Conservation (phyloP, 2,329 filamentous ascomycete species). For the Pyrenophora graminea region DNA sequence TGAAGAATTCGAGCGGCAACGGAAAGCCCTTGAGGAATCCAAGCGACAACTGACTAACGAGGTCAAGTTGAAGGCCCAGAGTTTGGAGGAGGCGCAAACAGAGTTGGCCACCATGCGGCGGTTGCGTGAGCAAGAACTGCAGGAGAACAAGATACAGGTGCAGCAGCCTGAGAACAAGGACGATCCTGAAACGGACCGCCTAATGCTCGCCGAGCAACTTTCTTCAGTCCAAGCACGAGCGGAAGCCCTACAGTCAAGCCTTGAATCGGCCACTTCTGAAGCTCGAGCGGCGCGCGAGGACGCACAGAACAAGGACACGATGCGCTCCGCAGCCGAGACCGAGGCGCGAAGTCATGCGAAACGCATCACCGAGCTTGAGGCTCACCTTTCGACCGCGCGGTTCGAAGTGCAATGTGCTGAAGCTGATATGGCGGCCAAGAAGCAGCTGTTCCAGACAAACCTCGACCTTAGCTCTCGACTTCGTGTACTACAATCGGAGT, state of each 20-base stretch:
- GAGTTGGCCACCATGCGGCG: conserved; percentile 1
- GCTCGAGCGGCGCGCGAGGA: conserved; percentile 31
- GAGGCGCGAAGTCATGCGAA: conserved; percentile 13
- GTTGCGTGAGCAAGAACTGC: conserved; percentile 9
- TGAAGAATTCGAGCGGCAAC: conserved; percentile 17
- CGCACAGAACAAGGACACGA: conserved; percentile 16
- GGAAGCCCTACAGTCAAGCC: conserved; percentile 29
- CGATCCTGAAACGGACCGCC: conserved; percentile 13
- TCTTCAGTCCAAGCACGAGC: conserved; percentile 32
- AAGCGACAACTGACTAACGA: conserved; percentile 8
- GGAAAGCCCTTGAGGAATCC: conserved; percentile 4
- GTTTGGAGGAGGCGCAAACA: conserved; percentile 8
- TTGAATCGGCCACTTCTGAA: conserved; percentile 34
- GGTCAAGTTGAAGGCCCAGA: conserved; percentile 3
- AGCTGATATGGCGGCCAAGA: conserved; percentile 30
- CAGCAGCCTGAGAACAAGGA: neutral
- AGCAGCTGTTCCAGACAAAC: conserved; percentile 32
- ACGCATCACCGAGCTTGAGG: conserved; percentile 29
- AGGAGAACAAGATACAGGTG: conserved; percentile 8
- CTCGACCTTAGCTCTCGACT: conserved; percentile 30
- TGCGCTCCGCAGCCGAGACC: conserved; percentile 13
- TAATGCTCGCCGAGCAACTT: conserved; percentile 25
- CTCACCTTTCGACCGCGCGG: conserved; percentile 27
- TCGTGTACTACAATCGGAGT: conserved; percentile 23
- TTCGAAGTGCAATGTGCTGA: conserved; percentile 34